Percentiles rank a stretch among this genome's conserved stretches.
These are phyloP conservation scores for Nakaseomyces sp. DNA, from an alignment of 1,139 yeast species.

Conservation along the genomic window DNA sequence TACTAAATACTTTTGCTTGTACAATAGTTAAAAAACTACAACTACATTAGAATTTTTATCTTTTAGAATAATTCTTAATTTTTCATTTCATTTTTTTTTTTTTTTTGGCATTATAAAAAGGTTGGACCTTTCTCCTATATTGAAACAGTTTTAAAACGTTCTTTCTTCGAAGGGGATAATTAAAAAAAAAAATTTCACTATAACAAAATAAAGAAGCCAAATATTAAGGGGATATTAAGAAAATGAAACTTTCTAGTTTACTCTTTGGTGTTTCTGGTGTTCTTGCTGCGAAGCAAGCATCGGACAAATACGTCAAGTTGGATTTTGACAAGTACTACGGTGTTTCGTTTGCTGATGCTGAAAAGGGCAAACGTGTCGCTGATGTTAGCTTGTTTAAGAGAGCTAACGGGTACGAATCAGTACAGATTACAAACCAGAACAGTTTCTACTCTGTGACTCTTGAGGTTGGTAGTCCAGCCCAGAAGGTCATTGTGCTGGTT, in stretches of 20 bases:
- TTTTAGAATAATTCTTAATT: too few species aligned
- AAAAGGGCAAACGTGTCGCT: conserved; percentile 6
- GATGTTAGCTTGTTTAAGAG: conserved; percentile 11
- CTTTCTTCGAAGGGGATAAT: neutral
- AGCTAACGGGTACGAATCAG: conserved; percentile 14
- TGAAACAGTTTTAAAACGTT: too few species aligned
- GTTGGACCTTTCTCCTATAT: too few species aligned
- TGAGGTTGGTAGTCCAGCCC: conserved; percentile 46
- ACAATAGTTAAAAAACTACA: too few species aligned
- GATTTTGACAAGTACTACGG: conserved; percentile 10
- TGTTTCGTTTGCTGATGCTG: conserved; percentile 8
- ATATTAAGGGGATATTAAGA: too few species aligned
- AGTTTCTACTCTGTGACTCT: conserved; percentile 26
- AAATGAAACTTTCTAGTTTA: conserved; percentile 2
- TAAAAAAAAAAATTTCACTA: neutral
- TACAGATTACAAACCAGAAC: conserved; percentile 21
- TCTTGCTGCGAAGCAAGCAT: neutral
- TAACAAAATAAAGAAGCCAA: neutral
- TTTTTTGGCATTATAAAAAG: too few species aligned
- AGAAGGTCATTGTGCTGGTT: conserved; percentile 44
- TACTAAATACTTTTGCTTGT: too few species aligned
- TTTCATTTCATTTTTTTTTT: too few species aligned
- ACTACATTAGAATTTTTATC: too few species aligned
- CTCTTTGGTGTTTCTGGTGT: neutral
- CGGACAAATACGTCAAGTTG: conserved; percentile 7